Conservation (phyloP, 495 filamentous ascomycete species). For the Cercophora newfieldiana region DNA sequence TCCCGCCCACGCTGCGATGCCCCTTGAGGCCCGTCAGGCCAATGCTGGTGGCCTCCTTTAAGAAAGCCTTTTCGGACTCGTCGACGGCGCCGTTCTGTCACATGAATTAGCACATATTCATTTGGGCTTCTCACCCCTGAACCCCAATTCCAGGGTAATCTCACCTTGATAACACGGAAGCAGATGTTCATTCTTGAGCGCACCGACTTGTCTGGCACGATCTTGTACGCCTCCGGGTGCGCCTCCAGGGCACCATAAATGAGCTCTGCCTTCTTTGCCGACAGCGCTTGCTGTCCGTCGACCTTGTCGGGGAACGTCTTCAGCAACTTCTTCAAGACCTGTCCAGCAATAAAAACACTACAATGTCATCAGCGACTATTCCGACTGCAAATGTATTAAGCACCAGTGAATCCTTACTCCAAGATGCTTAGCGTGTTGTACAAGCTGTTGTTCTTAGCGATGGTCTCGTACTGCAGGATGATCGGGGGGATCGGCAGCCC, state of each 20-base stretch:
- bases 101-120: background rate
- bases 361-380: background rate
- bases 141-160: constrained; percentile 1
- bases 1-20: constrained; percentile 71
- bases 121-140: no score
- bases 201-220: constrained; percentile 70
- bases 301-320: constrained; percentile 63
- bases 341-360: constrained; percentile 79
- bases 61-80: constrained; percentile 70
- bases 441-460: constrained; percentile 84
- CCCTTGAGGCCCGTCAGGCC: constrained; percentile 75
- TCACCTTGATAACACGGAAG: constrained; percentile 65
- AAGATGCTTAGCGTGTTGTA: constrained; percentile 97
- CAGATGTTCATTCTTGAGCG: constrained; percentile 92
- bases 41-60: constrained; percentile 64
- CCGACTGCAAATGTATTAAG: background rate
- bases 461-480: constrained; percentile 75
- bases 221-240: constrained; percentile 64
- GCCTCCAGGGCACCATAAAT: constrained; percentile 75
- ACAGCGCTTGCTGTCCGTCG: constrained; percentile 66
- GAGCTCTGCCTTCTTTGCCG: constrained; percentile 67
- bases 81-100: constrained; percentile 57
- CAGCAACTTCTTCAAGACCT: constrained; percentile 73
- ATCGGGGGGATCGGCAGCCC: constrained; percentile 73
- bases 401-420: constrained; percentile 58